These are phyloP conservation scores for Elasticomyces elasticus DNA, from an alignment of 495 filamentous ascomycete genomes.

Conservation along the genomic window DNA sequence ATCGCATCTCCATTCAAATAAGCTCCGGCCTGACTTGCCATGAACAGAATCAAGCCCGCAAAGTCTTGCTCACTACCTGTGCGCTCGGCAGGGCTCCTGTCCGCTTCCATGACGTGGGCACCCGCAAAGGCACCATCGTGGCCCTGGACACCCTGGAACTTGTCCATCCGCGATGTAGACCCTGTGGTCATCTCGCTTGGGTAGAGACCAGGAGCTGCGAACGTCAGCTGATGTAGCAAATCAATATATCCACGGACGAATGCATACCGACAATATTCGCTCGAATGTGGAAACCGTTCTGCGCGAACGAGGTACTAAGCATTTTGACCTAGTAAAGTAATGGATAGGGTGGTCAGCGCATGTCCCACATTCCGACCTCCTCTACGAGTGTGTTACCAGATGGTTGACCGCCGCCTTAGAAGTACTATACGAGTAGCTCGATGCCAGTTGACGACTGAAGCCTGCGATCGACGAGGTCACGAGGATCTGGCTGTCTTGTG, in stretches of 20 bases:
- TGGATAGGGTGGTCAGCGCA: not conserved
- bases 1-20: conserved; percentile 32
- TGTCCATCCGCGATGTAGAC: conserved; percentile 6
- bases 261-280: conserved; percentile 12
- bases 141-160: conserved; percentile 1
- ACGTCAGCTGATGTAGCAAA: not conserved
- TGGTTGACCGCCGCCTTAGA: conserved; percentile 28
- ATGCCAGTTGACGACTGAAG: conserved; percentile 24
- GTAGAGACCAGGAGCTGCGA: conserved; percentile 13
- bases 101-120: conserved; percentile 12
- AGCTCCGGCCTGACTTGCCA: conserved; percentile 29
- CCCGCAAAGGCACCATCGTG: conserved; percentile 13
- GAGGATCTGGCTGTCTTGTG: conserved; percentile 30
- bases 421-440: conserved; percentile 29
- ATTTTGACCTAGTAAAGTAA: conserved; percentile 23
- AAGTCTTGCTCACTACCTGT: conserved; percentile 32
- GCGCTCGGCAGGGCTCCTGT: conserved; percentile 25
- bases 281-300: conserved; percentile 27
- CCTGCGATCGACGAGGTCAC: conserved; percentile 28
- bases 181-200: conserved; percentile 19
- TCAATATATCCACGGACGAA: not conserved
- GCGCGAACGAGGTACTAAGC: conserved; percentile 26
- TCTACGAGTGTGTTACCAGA: conserved; percentile 14
- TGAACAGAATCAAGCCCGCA: conserved; percentile 30
- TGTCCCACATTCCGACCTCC: too few relatives aligned